phyloP scores from a whole-genome alignment of 495 filamentous ascomycete genomes.

The Aeminium ludgeri region DNA sequence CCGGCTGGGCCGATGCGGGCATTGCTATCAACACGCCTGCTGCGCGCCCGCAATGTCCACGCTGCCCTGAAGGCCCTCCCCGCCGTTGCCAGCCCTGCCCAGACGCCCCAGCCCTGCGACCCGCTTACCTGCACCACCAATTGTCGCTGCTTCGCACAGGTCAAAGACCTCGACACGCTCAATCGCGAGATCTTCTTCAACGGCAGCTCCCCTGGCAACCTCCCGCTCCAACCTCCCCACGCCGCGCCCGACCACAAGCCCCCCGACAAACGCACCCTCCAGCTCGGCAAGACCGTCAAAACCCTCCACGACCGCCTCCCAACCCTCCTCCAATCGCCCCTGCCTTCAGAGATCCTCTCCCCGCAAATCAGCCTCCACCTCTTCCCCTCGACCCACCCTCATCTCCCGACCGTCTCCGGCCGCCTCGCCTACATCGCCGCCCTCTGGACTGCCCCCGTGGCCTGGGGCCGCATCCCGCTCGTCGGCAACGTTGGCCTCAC shows the following conservation, averaged over 20 bases:
- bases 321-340: conserved; percentile 62
- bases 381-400: conserved; percentile 90
- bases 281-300: conserved; percentile 79
- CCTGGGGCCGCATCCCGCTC: conserved; percentile 82
- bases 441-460: conserved; percentile 85
- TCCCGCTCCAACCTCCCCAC: too few relatives aligned
- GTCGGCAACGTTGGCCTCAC: conserved; percentile 75
- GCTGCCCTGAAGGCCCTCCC: conserved; percentile 1
- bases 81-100: conserved; percentile 4
- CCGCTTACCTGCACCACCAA: not conserved
- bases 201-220: conserved; percentile 15
- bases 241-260: conserved; percentile 23
- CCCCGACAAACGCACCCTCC: conserved; percentile 65
- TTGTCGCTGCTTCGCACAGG: conserved; percentile 18
- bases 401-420: conserved; percentile 81
- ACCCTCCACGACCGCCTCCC: conserved; percentile 76
- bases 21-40: conserved; percentile 19
- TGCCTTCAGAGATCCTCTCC: conserved; percentile 73
- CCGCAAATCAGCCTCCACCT: conserved; percentile 85
- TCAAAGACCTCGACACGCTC: conserved; percentile 12
- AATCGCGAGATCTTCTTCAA: conserved; percentile 23
- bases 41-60: conserved; percentile 5
- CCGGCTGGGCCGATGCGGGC: conserved; percentile 23
- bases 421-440: conserved; percentile 82
- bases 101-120: not conserved